Conservation (phyloP, 306 rosid genomes). For the Hylodesmum podocarpum region DNA sequence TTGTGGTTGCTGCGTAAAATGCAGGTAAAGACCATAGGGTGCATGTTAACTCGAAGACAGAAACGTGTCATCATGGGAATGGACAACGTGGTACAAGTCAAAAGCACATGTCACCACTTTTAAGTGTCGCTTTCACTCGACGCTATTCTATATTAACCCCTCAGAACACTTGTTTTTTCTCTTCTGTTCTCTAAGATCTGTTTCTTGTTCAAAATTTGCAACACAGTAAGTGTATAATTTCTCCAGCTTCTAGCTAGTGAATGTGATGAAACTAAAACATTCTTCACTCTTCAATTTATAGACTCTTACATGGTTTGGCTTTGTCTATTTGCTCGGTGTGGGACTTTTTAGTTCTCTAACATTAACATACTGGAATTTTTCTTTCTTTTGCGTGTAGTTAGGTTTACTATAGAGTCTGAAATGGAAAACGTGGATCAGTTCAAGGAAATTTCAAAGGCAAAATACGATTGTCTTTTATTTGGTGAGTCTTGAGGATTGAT, state of each 20-base stretch:
- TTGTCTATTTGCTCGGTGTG: too few species aligned
- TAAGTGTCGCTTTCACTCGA: neutral
- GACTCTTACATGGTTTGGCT: too few species aligned
- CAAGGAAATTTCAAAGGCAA: slow-evolving; percentile 42
- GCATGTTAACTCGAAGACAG: neutral
- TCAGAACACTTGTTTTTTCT: neutral
- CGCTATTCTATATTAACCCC: neutral
- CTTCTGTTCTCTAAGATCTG: neutral
- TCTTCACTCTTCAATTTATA: neutral
- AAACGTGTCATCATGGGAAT: slow-evolving; percentile 21
- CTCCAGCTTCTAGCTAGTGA: neutral
- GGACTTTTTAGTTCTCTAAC: too few species aligned
- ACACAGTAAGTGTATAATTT: slow-evolving; percentile 18
- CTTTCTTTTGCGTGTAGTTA: neutral
- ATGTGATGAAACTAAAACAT: neutral
- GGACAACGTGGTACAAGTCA: slow-evolving; percentile 27
- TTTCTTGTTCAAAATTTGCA: neutral
- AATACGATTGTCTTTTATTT: slow-evolving; percentile 72
- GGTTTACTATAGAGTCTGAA: slow-evolving; percentile 15
- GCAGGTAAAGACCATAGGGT: neutral
- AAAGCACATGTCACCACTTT: neutral
- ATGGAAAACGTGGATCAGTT: slow-evolving; percentile 70
- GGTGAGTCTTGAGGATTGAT: slow-evolving; percentile 43
- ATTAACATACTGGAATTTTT: neutral
- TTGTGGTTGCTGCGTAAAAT: neutral